Conservation (phyloP, 2,329 filamentous ascomycete genomes). For the Tolypocladium inflatum region DNA sequence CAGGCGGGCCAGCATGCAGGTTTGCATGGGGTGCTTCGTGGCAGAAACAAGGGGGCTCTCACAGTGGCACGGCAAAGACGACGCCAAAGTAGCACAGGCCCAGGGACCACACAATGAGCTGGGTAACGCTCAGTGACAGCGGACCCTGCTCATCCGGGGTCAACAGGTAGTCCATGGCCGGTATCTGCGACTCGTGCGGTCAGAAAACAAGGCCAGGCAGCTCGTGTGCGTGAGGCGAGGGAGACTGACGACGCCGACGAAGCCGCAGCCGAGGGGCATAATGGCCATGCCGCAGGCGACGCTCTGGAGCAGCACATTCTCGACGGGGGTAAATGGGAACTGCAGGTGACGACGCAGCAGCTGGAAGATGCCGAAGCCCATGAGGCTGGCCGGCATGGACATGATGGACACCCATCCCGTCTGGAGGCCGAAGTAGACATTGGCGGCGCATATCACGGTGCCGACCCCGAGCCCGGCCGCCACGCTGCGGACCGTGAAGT, state of each 20-base stretch:
- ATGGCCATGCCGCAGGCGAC: constrained; percentile 93
- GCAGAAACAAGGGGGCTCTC: constrained; percentile 12
- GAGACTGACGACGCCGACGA: constrained; percentile 69
- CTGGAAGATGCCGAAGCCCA: constrained; percentile 92
- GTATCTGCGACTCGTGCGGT: constrained; percentile 41
- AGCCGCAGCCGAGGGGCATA: constrained; percentile 92
- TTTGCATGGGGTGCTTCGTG: background rate
- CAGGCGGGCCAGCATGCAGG: too few relatives aligned
- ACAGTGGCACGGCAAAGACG: constrained; percentile 86
- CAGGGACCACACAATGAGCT: constrained; percentile 81
- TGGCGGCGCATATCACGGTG: constrained; percentile 87
- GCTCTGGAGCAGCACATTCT: constrained; percentile 94
- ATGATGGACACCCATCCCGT: constrained; percentile 69
- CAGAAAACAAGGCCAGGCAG: background rate
- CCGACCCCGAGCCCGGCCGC: constrained; percentile 75
- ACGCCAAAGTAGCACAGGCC: constrained; percentile 96
- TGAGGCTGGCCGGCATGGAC: constrained; percentile 91
- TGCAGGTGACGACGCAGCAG: constrained; percentile 61
- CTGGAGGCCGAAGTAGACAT: constrained; percentile 98
- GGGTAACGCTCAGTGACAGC: constrained; percentile 60
- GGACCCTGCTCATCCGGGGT: constrained; percentile 70
- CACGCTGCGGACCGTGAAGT: constrained; percentile 79
- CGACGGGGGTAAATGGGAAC: constrained; percentile 82
- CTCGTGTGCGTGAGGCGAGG: background rate
- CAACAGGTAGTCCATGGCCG: constrained; percentile 81